phyloP scores from a whole-genome alignment of 306 rosid species.

The Sicyos baderoa region DNA sequence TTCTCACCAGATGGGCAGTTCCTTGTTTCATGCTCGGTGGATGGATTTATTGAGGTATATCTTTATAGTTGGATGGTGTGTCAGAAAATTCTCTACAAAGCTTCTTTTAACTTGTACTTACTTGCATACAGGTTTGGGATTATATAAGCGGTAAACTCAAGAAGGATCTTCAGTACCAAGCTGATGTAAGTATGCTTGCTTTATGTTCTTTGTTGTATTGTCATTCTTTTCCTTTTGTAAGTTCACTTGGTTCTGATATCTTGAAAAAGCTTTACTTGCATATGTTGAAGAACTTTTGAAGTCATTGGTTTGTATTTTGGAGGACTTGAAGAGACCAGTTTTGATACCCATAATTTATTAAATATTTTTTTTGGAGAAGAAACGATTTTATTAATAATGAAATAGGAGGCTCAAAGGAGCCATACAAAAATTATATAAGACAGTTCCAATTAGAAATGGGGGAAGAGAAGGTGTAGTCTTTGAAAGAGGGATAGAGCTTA shows the following conservation, averaged over 20 bases:
- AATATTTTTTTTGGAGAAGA: no score
- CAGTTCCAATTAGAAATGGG: no score
- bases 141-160: constrained; percentile 93
- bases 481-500: no score
- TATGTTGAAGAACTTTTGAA: no score
- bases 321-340: no score
- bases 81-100: background rate
- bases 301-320: no score
- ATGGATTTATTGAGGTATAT: constrained; percentile 91
- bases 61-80: background rate
- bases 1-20: constrained; percentile 99
- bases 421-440: no score
- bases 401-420: no score
- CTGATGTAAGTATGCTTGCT: constrained; percentile 63
- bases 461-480: no score
- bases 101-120: constrained; percentile 18
- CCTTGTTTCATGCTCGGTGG: constrained; percentile 89
- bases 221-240: constrained; percentile 1
- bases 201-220: background rate
- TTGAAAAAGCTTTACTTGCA: background rate
- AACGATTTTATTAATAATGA: no score
- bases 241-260: constrained; percentile 1
- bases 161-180: constrained; percentile 99
- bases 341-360: no score
- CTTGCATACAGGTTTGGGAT: constrained; percentile 74